Evolutionary conservation across 306 rosid species (phyloP), one percentile per base, ranked within the genome.

Genomic region (Vicia sativa): DNA sequence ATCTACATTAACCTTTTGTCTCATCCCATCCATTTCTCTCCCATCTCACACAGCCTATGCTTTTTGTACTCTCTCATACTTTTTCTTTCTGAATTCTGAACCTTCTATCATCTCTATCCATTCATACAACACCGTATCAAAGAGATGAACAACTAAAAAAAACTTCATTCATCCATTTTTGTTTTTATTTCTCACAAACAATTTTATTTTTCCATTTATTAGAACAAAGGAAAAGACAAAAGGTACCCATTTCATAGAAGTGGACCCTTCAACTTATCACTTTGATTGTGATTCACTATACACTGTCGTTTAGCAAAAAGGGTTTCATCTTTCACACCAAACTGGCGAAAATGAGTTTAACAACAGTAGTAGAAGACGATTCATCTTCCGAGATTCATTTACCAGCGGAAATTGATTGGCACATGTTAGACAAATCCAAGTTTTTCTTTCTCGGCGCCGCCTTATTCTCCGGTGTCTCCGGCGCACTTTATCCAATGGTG

Each of bases 391-490:
- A 93, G 63, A 86, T 90, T 31, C 89, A 86, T 52, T 67, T 93
- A 60, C 98, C 98, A 10, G 85, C 87, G 0, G 98, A 93, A 55
- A 85, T 93, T 62, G 98, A 93, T 16, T 93, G 98, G 98, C 87
- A 93, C 82, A 93, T 93, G 98, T 76, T 93, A 2, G 98, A 93
- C 75, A 93, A 93, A 74, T 90, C 97, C 38, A 93, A 79, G 54
- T 93, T 93, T 52, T 93, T 90, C 88, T 85, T 90, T 79, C 81
- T 93, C 2, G 98, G 98, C 42, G 98, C 98, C 67, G 96, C 87
- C 74, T 73, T 93, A 59, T 93, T 93, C 78, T 93, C 98, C 3
- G 97, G 98, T 16, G 96, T 93, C 12, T 93, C 98, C 1, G 79
- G 83, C 3, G 89, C 83, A 1, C 83, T 93, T 14, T 93, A 93